Evolutionary conservation across 805 yeast genomes (phyloP).

Genomic region (Aciculoconidium aculeatum): DNA sequence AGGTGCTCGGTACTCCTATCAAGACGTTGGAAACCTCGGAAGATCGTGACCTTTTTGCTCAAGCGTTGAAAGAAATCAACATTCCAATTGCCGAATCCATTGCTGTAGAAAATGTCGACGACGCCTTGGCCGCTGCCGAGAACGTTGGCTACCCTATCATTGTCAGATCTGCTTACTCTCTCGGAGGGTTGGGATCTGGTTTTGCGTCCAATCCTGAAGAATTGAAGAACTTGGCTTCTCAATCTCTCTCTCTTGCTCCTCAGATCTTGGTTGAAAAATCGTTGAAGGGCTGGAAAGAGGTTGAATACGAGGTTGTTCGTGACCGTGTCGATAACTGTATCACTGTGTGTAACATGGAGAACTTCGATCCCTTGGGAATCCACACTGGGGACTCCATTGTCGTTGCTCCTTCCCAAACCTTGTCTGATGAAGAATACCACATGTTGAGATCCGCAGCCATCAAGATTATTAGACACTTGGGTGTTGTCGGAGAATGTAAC

Average conservation of each 20-base stretch:
- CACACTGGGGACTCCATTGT: constrained; percentile 99
- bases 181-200: constrained; percentile 98
- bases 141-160: constrained; percentile 90
- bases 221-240: constrained; percentile 80
- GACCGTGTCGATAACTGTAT: constrained; percentile 96
- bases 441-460: constrained; percentile 98
- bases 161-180: constrained; percentile 94
- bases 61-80: constrained; percentile 89
- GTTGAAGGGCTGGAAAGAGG: constrained; percentile 98
- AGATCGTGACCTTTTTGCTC: constrained; percentile 94
- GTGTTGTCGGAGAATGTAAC: constrained; percentile 99
- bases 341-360: constrained; percentile 98
- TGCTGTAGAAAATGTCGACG: constrained; percentile 92
- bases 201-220: constrained; percentile 83
- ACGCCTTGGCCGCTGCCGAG: constrained; percentile 86
- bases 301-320: constrained; percentile 96
- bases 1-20: constrained; percentile 97
- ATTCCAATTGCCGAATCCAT: constrained; percentile 96
- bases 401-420: constrained; percentile 97
- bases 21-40: constrained; percentile 93
- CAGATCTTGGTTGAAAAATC: constrained; percentile 96
- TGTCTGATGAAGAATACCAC: constrained; percentile 95
- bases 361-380: constrained; percentile 95
- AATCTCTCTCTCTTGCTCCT: constrained; percentile 84
- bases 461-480: constrained; percentile 93